phyloP scores from a whole-genome alignment of 1,139 yeast species.

The Blastobotrys proliferans region DNA sequence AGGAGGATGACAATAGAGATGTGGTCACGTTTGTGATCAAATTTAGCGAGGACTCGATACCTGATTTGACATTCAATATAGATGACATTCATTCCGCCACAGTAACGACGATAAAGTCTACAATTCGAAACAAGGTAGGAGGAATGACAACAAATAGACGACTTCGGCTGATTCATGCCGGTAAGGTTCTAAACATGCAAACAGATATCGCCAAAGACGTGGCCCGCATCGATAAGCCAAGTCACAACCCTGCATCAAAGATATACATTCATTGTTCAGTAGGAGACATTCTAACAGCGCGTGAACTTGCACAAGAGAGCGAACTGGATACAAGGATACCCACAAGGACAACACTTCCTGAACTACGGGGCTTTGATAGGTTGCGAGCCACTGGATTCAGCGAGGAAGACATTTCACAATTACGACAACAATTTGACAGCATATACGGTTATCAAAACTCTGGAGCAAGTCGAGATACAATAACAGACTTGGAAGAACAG shows the following conservation, averaged over 20 bases:
- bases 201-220: slow-evolving; percentile 55
- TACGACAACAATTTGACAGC: slow-evolving; percentile 69
- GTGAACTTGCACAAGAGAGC: slow-evolving; percentile 62
- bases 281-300: slow-evolving; percentile 60
- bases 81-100: slow-evolving; percentile 38
- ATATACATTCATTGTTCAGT: slow-evolving; percentile 76
- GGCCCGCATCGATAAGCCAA: slow-evolving; percentile 5
- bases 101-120: slow-evolving; percentile 43
- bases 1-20: slow-evolving; percentile 1
- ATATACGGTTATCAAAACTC: slow-evolving; percentile 52
- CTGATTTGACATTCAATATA: slow-evolving; percentile 44
- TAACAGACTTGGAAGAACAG: slow-evolving; percentile 59
- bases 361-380: slow-evolving; percentile 81
- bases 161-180: slow-evolving; percentile 68
- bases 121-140: slow-evolving; percentile 35
- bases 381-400: slow-evolving; percentile 78
- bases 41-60: slow-evolving; percentile 45
- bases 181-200: slow-evolving; percentile 60
- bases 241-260: slow-evolving; percentile 16
- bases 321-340: slow-evolving; percentile 51
- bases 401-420: slow-evolving; percentile 64
- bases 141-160: slow-evolving; percentile 44
- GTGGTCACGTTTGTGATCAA: slow-evolving; percentile 42
- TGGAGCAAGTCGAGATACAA: slow-evolving; percentile 36
- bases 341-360: slow-evolving; percentile 54